These are phyloP conservation scores for Bacidia gigantensis DNA, from an alignment of 495 filamentous ascomycete species.

Conservation along the genomic window DNA sequence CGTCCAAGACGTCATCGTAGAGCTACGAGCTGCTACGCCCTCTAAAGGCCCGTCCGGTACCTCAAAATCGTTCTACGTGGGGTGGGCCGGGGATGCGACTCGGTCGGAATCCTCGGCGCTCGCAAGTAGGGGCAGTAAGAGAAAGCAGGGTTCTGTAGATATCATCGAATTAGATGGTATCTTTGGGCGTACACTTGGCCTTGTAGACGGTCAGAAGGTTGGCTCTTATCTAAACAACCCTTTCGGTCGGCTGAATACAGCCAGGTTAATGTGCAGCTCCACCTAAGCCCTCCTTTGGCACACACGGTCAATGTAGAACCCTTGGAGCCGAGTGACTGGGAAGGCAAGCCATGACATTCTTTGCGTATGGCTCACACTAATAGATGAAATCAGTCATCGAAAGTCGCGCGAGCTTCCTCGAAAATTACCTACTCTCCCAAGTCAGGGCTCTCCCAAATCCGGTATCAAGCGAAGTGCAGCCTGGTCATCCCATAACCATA, in stretches of 20 bases:
- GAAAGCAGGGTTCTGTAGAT: slow-evolving; percentile 57
- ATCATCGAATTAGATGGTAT: slow-evolving; percentile 81
- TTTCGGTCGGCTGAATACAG: slow-evolving; percentile 10
- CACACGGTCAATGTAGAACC: slow-evolving; percentile 95
- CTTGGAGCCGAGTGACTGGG: slow-evolving; percentile 89
- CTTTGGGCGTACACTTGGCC: slow-evolving; percentile 67
- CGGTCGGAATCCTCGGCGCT: slow-evolving; percentile 63
- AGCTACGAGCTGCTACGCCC: slow-evolving; percentile 52
- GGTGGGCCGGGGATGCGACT: slow-evolving; percentile 96
- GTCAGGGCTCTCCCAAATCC: slow-evolving; percentile 87
- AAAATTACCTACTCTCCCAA: slow-evolving; percentile 85
- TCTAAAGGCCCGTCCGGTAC: slow-evolving; percentile 23
- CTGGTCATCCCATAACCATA: slow-evolving; percentile 69
- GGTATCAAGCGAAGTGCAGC: slow-evolving; percentile 28
- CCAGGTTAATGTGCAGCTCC: slow-evolving; percentile 53
- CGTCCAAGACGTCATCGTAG: slow-evolving; percentile 90
- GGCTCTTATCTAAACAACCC: slow-evolving; percentile 13
- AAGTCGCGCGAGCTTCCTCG: slow-evolving; percentile 84
- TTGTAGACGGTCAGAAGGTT: slow-evolving; percentile 78
- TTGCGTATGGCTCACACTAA: not conserved
- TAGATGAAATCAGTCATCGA: slow-evolving; percentile 58
- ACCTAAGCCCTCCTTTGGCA: slow-evolving; percentile 77
- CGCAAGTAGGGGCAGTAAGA: slow-evolving; percentile 51
- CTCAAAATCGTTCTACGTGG: slow-evolving; percentile 63
- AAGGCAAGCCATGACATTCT: slow-evolving; percentile 36